These are phyloP conservation scores for Westerdykella aurantiaca DNA, from an alignment of 2,329 filamentous ascomycete genomes.

Conservation along the genomic window DNA sequence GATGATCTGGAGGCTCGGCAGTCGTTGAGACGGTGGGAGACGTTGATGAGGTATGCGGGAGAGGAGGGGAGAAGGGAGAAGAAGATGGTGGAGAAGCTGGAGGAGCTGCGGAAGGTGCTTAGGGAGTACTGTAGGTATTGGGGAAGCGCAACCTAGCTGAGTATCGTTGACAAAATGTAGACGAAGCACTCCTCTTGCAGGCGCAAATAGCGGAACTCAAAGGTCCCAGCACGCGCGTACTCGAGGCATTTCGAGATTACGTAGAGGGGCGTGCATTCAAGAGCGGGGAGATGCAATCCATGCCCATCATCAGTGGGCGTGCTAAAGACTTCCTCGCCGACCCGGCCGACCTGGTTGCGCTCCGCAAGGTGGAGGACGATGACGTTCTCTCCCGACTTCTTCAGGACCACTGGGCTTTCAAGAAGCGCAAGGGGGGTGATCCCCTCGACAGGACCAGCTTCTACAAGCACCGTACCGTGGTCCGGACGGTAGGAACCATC, in stretches of 20 bases:
- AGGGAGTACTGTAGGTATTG: background rate
- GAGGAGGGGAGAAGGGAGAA: background rate
- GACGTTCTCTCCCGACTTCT: conserved; percentile 11
- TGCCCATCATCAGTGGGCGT: conserved; percentile 5
- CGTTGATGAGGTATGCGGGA: background rate
- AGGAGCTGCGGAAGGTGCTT: background rate
- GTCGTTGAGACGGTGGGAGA: conserved; percentile 4
- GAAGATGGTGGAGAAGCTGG: background rate
- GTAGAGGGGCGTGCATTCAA: conserved; percentile 3
- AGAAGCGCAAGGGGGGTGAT: conserved; percentile 1
- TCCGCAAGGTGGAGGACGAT: conserved; percentile 1
- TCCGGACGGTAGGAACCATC: conserved; percentile 6
- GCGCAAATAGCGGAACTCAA: conserved; percentile 1
- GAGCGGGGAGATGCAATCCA: background rate
- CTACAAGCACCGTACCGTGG: conserved; percentile 8
- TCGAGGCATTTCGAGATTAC: conserved; percentile 3
- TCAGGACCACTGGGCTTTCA: conserved; percentile 8
- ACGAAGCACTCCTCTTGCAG: conserved; percentile 4
- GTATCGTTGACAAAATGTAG: background rate
- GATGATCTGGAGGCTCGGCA: background rate
- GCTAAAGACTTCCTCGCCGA: conserved; percentile 7
- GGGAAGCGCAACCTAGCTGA: background rate
- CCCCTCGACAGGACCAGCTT: conserved; percentile 5
- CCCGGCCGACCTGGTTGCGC: conserved; percentile 2
- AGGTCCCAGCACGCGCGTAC: conserved; percentile 1